phyloP scores from a whole-genome alignment of 495 filamentous ascomycete species.

The Aspergillus heteromorphus region DNA sequence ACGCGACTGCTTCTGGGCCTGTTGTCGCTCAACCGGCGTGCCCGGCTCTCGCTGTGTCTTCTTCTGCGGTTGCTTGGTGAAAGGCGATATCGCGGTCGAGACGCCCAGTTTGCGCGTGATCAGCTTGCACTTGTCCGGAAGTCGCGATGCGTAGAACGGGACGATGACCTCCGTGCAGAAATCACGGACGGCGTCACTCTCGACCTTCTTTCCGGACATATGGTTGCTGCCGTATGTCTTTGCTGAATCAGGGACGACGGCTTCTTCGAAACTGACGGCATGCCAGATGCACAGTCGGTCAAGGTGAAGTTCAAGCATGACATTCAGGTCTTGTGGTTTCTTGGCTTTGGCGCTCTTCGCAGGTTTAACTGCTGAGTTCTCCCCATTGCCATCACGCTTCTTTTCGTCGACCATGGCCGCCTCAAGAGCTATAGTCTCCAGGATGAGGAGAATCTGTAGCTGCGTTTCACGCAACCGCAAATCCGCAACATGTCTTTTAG shows the following conservation, averaged over 20 bases:
- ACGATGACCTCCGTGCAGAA: constrained; percentile 93
- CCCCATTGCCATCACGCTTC: constrained; percentile 15
- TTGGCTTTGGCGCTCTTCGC: constrained; percentile 40
- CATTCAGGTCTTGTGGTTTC: constrained; percentile 51
- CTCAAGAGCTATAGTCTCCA: constrained; percentile 81
- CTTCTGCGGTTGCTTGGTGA: constrained; percentile 22
- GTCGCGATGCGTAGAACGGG: constrained; percentile 82
- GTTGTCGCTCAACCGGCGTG: constrained; percentile 48
- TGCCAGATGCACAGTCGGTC: constrained; percentile 97
- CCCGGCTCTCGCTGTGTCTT: constrained; percentile 46
- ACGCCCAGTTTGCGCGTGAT: constrained; percentile 87
- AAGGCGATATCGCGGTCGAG: constrained; percentile 57
- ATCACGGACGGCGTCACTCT: constrained; percentile 57
- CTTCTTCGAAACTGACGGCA: constrained; percentile 56
- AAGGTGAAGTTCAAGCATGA: constrained; percentile 76
- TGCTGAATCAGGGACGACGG: constrained; percentile 24
- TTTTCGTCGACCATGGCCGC: constrained; percentile 28
- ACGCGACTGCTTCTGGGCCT: constrained; percentile 43
- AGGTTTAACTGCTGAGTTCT: constrained; percentile 30
- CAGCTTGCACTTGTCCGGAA: constrained; percentile 72
- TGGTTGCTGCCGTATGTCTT: constrained; percentile 27
- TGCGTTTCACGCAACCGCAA: constrained; percentile 75
- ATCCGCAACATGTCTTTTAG: constrained; percentile 55
- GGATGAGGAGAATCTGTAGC: constrained; percentile 81
- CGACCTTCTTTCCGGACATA: constrained; percentile 38